Percentiles rank a stretch among this genome's conserved stretches.
These are phyloP conservation scores for Scopulariopsis brevicaulis DNA, from an alignment of 2,329 filamentous ascomycete genomes.

Conservation along the genomic window DNA sequence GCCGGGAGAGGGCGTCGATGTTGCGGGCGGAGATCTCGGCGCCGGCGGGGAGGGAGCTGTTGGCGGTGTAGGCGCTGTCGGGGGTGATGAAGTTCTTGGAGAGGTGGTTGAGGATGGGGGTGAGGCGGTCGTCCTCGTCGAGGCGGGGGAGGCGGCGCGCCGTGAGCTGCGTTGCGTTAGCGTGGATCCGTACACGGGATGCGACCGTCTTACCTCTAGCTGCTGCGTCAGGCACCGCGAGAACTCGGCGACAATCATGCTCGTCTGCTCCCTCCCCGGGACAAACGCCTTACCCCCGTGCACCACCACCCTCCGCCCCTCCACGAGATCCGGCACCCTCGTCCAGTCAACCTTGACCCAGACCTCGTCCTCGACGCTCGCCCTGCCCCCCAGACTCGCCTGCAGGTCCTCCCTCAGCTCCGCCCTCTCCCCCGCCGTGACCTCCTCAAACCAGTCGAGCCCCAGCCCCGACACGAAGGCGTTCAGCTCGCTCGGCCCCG, in stretches of 20 bases:
- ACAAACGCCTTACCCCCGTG: slow-evolving; percentile 83
- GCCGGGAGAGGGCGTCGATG: slow-evolving; percentile 66
- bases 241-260: slow-evolving; percentile 84
- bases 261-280: slow-evolving; percentile 73
- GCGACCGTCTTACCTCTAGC: slow-evolving; percentile 52
- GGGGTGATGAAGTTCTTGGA: slow-evolving; percentile 93
- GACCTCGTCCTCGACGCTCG: slow-evolving; percentile 49
- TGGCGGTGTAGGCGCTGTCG: slow-evolving; percentile 63
- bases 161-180: slow-evolving; percentile 49
- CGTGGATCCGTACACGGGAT: not conserved
- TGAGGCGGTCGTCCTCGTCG: slow-evolving; percentile 89
- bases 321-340: slow-evolving; percentile 80
- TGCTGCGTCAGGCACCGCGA: slow-evolving; percentile 66
- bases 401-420: slow-evolving; percentile 50
- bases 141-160: slow-evolving; percentile 83
- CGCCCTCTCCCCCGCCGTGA: slow-evolving; percentile 67
- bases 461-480: slow-evolving; percentile 68
- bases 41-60: slow-evolving; percentile 52
- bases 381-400: slow-evolving; percentile 24
- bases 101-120: slow-evolving; percentile 59
- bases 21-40: slow-evolving; percentile 65
- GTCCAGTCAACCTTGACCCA: slow-evolving; percentile 99
- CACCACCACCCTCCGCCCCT: slow-evolving; percentile 65
- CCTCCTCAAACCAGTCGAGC: slow-evolving; percentile 83
- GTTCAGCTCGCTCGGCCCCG: slow-evolving; percentile 60